Conservation (phyloP, 345 rosid species). For the Boechera stricta region DNA sequence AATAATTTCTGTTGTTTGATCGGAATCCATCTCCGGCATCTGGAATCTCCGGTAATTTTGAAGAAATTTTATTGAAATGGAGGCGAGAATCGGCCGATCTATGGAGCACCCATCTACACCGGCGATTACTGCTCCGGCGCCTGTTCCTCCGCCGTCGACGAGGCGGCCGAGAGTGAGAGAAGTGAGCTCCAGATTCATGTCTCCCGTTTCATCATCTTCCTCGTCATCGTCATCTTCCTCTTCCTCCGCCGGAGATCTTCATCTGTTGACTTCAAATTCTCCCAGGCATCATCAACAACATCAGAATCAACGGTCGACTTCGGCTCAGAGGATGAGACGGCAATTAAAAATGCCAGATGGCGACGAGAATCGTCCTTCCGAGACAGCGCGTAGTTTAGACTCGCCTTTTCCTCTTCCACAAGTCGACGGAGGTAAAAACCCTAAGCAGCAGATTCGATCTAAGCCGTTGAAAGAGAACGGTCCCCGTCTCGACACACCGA, state of each 20-base stretch:
- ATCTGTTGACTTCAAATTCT: constrained; percentile 49
- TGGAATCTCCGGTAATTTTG: not conserved
- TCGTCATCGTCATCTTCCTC: constrained; percentile 33
- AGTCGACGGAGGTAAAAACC: constrained; percentile 34
- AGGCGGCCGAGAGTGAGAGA: constrained; percentile 84
- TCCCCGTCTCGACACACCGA: constrained; percentile 40
- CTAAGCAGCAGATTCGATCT: constrained; percentile 32
- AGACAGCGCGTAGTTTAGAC: constrained; percentile 57
- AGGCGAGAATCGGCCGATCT: constrained; percentile 32
- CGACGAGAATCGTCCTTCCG: constrained; percentile 56
- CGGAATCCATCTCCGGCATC: not conserved
- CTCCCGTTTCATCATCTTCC: constrained; percentile 56
- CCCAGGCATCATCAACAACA: constrained; percentile 46
- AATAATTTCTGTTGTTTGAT: not conserved
- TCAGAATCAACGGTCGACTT: constrained; percentile 45
- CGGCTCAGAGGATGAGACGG: constrained; percentile 59
- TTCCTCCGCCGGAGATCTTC: constrained; percentile 51
- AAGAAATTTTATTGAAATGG: constrained; percentile 30
- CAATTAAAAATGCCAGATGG: constrained; percentile 48
- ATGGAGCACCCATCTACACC: constrained; percentile 37
- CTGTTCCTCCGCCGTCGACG: constrained; percentile 54
- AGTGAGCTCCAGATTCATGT: constrained; percentile 84
- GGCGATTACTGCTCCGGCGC: constrained; percentile 26
- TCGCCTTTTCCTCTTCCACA: constrained; percentile 50
- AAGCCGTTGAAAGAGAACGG: constrained; percentile 47